Percentiles rank a stretch among this genome's conserved stretches.
Evolutionary conservation across 2,329 filamentous ascomycete species (phyloP).

Genomic region (Dendryphion nanum): DNA sequence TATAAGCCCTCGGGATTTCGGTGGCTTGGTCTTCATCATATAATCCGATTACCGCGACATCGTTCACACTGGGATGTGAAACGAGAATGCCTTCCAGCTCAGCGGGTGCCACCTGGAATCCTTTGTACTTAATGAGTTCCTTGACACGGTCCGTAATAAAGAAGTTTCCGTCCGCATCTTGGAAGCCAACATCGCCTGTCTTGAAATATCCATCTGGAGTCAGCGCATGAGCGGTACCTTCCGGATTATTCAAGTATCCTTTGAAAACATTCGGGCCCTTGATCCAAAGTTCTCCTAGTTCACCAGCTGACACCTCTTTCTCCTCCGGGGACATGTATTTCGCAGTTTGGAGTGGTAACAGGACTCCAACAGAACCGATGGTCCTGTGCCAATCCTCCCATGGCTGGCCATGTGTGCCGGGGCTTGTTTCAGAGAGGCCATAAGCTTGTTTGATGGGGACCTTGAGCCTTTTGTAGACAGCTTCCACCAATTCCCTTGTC

Average conservation of each 20-base stretch:
- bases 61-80: slow-evolving; percentile 42
- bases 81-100: slow-evolving; percentile 48
- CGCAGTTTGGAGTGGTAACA: slow-evolving; percentile 76
- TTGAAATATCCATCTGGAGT: slow-evolving; percentile 82
- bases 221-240: slow-evolving; percentile 69
- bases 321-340: slow-evolving; percentile 69
- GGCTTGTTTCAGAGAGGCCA: slow-evolving; percentile 82
- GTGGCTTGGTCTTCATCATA: slow-evolving; percentile 47
- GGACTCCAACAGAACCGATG: slow-evolving; percentile 74
- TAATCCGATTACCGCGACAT: slow-evolving; percentile 47
- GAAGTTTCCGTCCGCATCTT: slow-evolving; percentile 75
- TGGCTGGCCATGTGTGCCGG: slow-evolving; percentile 71
- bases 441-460: slow-evolving; percentile 90
- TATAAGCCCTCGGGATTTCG: slow-evolving; percentile 42
- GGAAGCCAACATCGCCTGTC: slow-evolving; percentile 82
- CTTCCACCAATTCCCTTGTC: slow-evolving; percentile 74
- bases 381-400: slow-evolving; percentile 74
- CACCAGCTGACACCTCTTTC: slow-evolving; percentile 60
- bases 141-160: slow-evolving; percentile 79
- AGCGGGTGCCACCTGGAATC: slow-evolving; percentile 50
- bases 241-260: slow-evolving; percentile 73
- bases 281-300: slow-evolving; percentile 63
- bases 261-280: slow-evolving; percentile 78
- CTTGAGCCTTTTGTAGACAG: slow-evolving; percentile 70
- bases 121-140: slow-evolving; percentile 45